Percentiles rank a stretch among this genome's conserved stretches.
Conservation (phyloP, 2,329 filamentous ascomycete genomes). For the Nemania sp. region DNA sequence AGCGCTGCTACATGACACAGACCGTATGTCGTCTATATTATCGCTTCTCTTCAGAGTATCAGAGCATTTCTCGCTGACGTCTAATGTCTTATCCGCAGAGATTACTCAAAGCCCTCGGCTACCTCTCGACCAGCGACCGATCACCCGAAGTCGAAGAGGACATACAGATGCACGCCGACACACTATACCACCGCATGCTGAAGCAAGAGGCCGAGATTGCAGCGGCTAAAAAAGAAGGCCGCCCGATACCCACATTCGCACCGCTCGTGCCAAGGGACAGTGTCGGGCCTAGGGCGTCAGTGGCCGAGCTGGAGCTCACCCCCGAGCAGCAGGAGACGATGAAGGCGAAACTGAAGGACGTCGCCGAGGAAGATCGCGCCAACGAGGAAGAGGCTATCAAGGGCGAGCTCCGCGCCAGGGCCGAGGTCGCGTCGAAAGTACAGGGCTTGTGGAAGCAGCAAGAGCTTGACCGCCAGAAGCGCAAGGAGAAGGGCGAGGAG, state of each 20-base stretch:
- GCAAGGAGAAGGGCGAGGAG: constrained; percentile 59
- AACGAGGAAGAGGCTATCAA: constrained; percentile 66
- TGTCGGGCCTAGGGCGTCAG: constrained; percentile 27
- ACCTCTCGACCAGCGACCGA: constrained; percentile 69
- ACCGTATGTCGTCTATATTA: constrained; percentile 64
- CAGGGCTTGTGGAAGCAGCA: constrained; percentile 59
- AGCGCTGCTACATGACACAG: constrained; percentile 88
- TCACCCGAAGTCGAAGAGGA: constrained; percentile 74
- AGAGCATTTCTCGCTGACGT: background rate
- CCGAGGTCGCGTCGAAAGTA: constrained; percentile 61
- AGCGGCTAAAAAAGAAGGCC: constrained; percentile 65
- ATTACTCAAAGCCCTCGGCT: constrained; percentile 88
- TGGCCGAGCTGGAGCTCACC: constrained; percentile 38
- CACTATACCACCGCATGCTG: constrained; percentile 84
- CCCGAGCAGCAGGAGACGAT: constrained; percentile 55
- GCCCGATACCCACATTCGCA: constrained; percentile 61
- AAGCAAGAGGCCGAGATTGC: constrained; percentile 77
- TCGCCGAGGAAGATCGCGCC: constrained; percentile 60
- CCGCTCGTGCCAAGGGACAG: constrained; percentile 52
- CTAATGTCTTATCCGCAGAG: constrained; percentile 63
- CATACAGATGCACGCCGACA: constrained; percentile 95
- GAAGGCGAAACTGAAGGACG: constrained; percentile 59
- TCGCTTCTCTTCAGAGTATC: background rate
- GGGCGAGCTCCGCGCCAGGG: constrained; percentile 63
- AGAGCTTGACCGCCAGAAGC: constrained; percentile 54